Base-by-base conservation (phyloP, 2,329 filamentous ascomycete genomes). In the Metarhizium sp. region DNA sequence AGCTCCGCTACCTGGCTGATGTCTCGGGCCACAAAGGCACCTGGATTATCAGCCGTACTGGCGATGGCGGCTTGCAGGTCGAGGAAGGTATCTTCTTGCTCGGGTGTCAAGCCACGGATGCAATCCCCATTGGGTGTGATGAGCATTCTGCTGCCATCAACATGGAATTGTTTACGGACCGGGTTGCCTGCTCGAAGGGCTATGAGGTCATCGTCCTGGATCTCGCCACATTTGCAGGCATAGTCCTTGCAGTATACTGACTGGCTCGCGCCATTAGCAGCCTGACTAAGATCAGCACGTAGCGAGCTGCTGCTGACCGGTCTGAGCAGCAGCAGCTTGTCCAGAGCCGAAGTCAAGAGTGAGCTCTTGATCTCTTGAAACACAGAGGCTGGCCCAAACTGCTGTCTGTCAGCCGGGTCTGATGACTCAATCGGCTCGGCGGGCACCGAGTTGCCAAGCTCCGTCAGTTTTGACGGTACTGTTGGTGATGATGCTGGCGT, bases 101-200 rank as follows among this genome's bases (percentile, higher is more conserved):
- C 81, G 4, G 78, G 71, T 1, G 78, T 84, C 54, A 94, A 71
- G 56, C 87, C 86, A 60, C 86, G 84, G n/a, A 92, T 76, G 65
- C 87, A 88, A 59, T 89, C 85, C 11, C 88, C 88, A 58, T 87
- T 84, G 0, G 88, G 86, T 0, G 88, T 91, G 53, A 92, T 81
- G 61, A 92, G 78, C 59, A 88, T 83, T 30, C 86, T 79, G 66
- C 80, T 78, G 55, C 82, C 84, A 58, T 87, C 84, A 2, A 83
- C 74, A 51, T 71, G 70, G 51, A 71, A 71, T 43, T 84, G 70
- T 66, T 86, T 86, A 57, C 78, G 79, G 8, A 87, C 80, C 11
- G 81, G 73, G 58, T 77, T 75, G 50, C 82, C 83, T 2, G 76
- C 73, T n/a, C 77, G 72, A 6, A 86, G 73, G 2, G 73, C 67